These are phyloP conservation scores for Paramecium sonneborni DNA, from an alignment of 73 alveolate species.

Conservation along the genomic window DNA sequence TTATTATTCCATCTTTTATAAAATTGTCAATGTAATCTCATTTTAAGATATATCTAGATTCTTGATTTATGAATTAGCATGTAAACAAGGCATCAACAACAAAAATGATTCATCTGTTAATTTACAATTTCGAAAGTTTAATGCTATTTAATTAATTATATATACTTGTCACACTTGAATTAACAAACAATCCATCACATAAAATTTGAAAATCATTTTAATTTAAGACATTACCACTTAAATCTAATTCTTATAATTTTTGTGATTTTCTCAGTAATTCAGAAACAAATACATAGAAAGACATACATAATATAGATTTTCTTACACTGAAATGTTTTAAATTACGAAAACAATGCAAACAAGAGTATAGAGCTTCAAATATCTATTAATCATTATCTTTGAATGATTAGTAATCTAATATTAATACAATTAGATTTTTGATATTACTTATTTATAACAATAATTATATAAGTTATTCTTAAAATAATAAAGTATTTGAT, in stretches of 20 bases:
- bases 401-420: neutral
- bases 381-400: neutral
- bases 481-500: neutral
- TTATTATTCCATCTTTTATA: neutral
- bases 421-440: neutral
- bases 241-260: slow-evolving; percentile 3
- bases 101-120: neutral
- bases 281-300: neutral
- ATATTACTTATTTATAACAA: neutral
- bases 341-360: neutral
- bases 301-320: neutral
- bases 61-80: neutral
- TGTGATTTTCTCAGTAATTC: neutral
- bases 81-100: neutral
- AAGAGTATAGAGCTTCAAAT: neutral
- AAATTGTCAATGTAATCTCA: neutral
- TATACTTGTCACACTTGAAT: neutral
- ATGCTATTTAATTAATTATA: neutral
- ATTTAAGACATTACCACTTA: neutral
- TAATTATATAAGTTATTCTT: neutral
- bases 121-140: neutral
- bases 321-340: neutral
- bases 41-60: neutral
- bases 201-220: neutral
- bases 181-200: neutral